Evolutionary conservation across 495 filamentous ascomycete genomes (phyloP), one percentile per base, ranked within the genome.

Genomic region (Aspergillus indologenus): DNA sequence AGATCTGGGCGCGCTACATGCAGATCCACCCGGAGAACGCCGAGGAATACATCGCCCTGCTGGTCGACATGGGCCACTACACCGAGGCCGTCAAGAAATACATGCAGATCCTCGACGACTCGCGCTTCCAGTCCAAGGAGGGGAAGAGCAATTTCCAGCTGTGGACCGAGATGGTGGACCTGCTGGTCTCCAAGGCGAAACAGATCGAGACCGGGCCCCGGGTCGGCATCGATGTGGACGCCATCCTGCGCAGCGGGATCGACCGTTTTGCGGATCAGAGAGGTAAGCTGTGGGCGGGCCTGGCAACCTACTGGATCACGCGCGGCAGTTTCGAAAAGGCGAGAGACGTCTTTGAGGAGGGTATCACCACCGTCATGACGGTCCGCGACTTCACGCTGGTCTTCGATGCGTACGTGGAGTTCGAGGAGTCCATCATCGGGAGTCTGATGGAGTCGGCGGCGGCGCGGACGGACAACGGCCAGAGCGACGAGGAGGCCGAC

Each of bases 111-210:
- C 81, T 99, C 62, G 91, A 98, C 76, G 94, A 98, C 65, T 86
- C 89, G 17, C 85, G 86, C 15, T 98, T 98, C 74, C 84, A 86
- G 65, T 97, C 92, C 69, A 96, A 96, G 75, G 83, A 93, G 54
- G 88, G 89, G 31, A 97, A 96, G 71, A 92, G 95, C 17, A 90
- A 92, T 61, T 98, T 97, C 69, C 91, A 98, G 71, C 78, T 98
- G 45, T 98, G 95, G 95, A 94, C 88, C 53, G 95, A 98, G 72
- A 94, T 98, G 89, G 88, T 96, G n/a, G 93, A 98, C 64, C 68
- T 98, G 59, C 73, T 98, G n/a, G 94, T 99, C 29, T 88, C 87
- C 21, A 91, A 93, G 65, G 95, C 93, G 22, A 88, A 86, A 64
- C 81, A 94, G 43, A 87, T 99, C 53, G 84, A 93, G 62, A 91